These are phyloP conservation scores for Schoenoplectus triqueter DNA, from an alignment of 202 grass and related monocot species.

Conservation along the genomic window DNA sequence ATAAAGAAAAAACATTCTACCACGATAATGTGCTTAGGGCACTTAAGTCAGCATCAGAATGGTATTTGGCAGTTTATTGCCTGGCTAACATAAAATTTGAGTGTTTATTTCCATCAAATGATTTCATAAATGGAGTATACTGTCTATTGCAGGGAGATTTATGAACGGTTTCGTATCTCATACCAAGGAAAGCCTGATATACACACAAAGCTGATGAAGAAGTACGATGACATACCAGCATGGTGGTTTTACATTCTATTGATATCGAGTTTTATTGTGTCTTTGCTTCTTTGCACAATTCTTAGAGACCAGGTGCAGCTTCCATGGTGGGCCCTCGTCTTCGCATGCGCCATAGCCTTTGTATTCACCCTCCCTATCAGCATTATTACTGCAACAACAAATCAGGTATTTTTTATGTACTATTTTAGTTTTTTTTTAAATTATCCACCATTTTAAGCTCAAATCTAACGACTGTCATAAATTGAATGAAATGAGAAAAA, in stretches of 20 bases:
- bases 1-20: neutral
- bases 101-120: neutral
- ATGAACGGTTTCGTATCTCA: slow-evolving; percentile 56
- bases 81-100: neutral
- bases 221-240: slow-evolving; percentile 73
- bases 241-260: slow-evolving; percentile 83
- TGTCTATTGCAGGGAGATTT: slow-evolving; percentile 67
- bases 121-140: neutral
- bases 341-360: slow-evolving; percentile 78
- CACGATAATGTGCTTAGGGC: neutral
- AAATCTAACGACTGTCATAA: neutral
- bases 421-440: neutral
- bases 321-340: slow-evolving; percentile 78
- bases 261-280: slow-evolving; percentile 40
- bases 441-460: neutral
- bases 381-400: slow-evolving; percentile 86
- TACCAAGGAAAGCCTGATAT: slow-evolving; percentile 64
- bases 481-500: neutral
- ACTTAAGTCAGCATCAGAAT: neutral
- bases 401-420: slow-evolving; percentile 54
- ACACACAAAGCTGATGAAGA: slow-evolving; percentile 83
- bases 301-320: slow-evolving; percentile 74
- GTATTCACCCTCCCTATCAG: slow-evolving; percentile 85
- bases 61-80: neutral
- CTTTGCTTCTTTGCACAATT: slow-evolving; percentile 73